Base-by-base conservation (phyloP, 345 rosid species). In the Lepidium aucheri region DNA sequence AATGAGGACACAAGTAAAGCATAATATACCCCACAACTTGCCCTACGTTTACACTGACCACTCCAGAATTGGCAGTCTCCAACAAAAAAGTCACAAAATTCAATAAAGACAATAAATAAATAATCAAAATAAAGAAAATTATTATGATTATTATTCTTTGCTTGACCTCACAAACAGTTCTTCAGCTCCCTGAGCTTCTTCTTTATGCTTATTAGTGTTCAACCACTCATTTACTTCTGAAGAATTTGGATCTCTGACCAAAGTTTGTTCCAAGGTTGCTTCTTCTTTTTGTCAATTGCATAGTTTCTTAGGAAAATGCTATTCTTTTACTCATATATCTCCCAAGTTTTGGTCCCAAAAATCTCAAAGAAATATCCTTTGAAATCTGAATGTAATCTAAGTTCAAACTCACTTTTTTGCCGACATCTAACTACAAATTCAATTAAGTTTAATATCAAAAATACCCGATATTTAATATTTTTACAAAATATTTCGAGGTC, bases 21-120 rank as follows among this genome's bases (percentile, higher is more conserved):
- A 65, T 65, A 46, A 43, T 28, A 51, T 65, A 51, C 76, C 72
- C 71, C 77, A 73, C 66, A 56, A 14, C 33, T 46, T 71, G 58
- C 46, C 53, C 53, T 65, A 49, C 66, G 53, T 56, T 65, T 65
- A 49, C 28, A 40, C 76, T 73, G 61, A 52, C 62, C 62, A 59
- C 46, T 51, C 55, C 42, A 26, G 4, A 40, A 49, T 34, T 65
- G 14, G 41, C 28, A 51, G 13, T 42, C 15, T 32, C 36, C 51
- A 58, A 59, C 46, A 49, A 65, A 73, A 64, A 8, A n/a, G n/a
- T 18, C 35, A 20, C 3, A 12, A 35, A 14, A 35, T 54, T 7
- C n/a, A n/a, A n/a, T 18, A 34, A 13, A 70, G 4, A 54, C 10
- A 20, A 51, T 1, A 22, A 14, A 16, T 35, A 24, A n/a, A n/a